These are phyloP conservation scores for Pyrus bretschneideri DNA, from an alignment of 306 rosid genomes.

Conservation along the genomic window DNA sequence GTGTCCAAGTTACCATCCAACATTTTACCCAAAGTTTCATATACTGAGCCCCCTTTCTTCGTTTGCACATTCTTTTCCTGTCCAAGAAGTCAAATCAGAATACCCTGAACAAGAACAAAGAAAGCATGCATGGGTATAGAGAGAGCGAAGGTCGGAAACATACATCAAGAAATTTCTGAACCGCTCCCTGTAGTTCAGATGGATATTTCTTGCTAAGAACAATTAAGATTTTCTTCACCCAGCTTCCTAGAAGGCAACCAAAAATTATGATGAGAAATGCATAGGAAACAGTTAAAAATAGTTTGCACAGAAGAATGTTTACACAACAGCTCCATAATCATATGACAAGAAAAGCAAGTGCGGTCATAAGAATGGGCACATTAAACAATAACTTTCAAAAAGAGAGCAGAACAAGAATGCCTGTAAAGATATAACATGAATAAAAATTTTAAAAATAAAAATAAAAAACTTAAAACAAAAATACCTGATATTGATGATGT, in stretches of 20 bases:
- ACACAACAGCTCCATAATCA: background rate
- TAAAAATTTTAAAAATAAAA: background rate
- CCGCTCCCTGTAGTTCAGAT: constrained; percentile 66
- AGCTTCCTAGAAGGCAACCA: constrained; percentile 42
- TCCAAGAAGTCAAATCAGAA: constrained; percentile 20
- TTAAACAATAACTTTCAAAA: background rate
- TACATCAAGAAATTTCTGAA: constrained; percentile 67
- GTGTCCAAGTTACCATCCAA: constrained; percentile 58
- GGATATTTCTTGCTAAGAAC: constrained; percentile 59
- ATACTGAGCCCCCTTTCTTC: constrained; percentile 44
- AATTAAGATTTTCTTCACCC: constrained; percentile 60
- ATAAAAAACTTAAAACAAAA: background rate
- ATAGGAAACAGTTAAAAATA: background rate
- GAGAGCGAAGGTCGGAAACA: background rate
- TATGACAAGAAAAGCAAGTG: background rate
- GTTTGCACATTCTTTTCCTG: constrained; percentile 49
- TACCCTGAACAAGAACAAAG: constrained; percentile 1
- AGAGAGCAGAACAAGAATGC: background rate
- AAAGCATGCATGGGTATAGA: background rate
- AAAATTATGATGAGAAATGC: constrained; percentile 16
- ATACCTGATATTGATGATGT: constrained; percentile 50
- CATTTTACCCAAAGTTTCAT: constrained; percentile 50
- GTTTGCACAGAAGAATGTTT: background rate
- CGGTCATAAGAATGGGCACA: background rate
- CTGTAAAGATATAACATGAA: background rate